Percentiles rank a stretch among this genome's conserved stretches.
Conservation (phyloP, 2,329 filamentous ascomycete species). For the Pseudogymnoascus sp. region DNA sequence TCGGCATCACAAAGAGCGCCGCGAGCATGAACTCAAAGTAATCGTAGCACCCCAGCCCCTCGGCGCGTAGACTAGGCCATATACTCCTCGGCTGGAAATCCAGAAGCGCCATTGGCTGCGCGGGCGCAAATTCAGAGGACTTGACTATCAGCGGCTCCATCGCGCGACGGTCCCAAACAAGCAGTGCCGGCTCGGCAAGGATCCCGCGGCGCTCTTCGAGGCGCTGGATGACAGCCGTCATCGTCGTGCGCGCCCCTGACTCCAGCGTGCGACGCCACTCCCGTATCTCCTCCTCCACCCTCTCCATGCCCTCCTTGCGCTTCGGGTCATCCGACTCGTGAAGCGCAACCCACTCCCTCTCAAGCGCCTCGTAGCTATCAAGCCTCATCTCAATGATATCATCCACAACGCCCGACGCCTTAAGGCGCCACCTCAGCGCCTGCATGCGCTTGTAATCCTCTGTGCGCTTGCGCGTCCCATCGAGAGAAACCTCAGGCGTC, state of each 20-base stretch:
- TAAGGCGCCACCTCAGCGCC: not conserved
- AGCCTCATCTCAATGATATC: not conserved
- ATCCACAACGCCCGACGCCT: not conserved
- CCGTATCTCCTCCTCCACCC: constrained; percentile 16
- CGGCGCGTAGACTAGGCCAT: constrained; percentile 40
- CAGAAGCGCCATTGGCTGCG: constrained; percentile 47
- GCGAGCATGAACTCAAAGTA: constrained; percentile 45
- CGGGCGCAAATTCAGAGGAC: constrained; percentile 59
- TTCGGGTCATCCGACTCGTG: not conserved
- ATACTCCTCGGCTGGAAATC: constrained; percentile 57
- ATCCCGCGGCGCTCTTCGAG: constrained; percentile 49
- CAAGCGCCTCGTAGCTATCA: not conserved
- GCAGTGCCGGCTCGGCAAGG: constrained; percentile 39
- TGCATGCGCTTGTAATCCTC: not conserved
- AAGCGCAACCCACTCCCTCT: not conserved
- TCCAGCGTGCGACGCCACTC: constrained; percentile 19
- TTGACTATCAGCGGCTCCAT: constrained; percentile 59
- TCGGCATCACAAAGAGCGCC: constrained; percentile 31
- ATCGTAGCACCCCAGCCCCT: constrained; percentile 32
- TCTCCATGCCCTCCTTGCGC: constrained; percentile 19
- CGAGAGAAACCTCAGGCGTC: not conserved
- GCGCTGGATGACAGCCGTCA: constrained; percentile 13
- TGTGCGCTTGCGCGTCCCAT: not conserved
- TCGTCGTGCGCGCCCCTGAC: not conserved
- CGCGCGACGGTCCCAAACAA: constrained; percentile 62